phyloP scores from a whole-genome alignment of 2,329 filamentous ascomycete genomes.

The Onygenales sp. region DNA sequence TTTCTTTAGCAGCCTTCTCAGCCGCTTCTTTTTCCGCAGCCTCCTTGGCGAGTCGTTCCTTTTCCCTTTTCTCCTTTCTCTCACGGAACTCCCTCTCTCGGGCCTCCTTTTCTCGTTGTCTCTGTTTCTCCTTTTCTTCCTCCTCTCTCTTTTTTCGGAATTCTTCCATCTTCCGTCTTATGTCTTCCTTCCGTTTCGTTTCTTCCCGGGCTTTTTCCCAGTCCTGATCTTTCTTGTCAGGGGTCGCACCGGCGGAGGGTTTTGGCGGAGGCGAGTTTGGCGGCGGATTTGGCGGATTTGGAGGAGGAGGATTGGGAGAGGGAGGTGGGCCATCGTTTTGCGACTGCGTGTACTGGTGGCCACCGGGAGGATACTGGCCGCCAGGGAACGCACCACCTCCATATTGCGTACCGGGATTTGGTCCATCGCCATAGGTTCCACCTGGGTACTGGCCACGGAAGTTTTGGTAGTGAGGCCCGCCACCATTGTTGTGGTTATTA shows the following conservation, averaged over 20 bases:
- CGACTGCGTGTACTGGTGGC: constrained; percentile 5
- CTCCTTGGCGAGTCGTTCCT: constrained; percentile 15
- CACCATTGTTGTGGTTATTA: constrained; percentile 9
- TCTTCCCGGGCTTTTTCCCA: constrained; percentile 25
- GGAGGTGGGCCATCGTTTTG: constrained; percentile 2
- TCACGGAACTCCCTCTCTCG: constrained; percentile 31
- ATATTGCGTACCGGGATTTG: constrained; percentile 22
- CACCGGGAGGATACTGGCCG: constrained; percentile 10
- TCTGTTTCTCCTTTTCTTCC: constrained; percentile 28
- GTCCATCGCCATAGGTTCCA: constrained; percentile 18
- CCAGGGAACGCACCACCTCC: constrained; percentile 25
- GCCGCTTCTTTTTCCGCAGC: constrained; percentile 17
- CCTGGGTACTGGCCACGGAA: constrained; percentile 19
- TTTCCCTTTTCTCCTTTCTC: constrained; percentile 30
- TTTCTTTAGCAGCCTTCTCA: constrained; percentile 16
- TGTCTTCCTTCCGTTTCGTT: constrained; percentile 29
- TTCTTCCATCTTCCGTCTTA: constrained; percentile 23
- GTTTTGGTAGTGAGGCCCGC: constrained; percentile 18
- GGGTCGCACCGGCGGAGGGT: background rate
- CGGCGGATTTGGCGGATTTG: constrained; percentile 4
- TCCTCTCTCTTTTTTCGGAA: constrained; percentile 29
- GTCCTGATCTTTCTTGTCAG: constrained; percentile 7
- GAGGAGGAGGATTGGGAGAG: background rate
- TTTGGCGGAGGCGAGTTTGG: constrained; percentile 1
- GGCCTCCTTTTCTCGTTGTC: constrained; percentile 29